A percentile compares a stretch with the other conserved stretches of the same genome.
These are phyloP conservation scores for Arthrobotrys conoides DNA, from an alignment of 2,329 filamentous ascomycete genomes.

Conservation along the genomic window DNA sequence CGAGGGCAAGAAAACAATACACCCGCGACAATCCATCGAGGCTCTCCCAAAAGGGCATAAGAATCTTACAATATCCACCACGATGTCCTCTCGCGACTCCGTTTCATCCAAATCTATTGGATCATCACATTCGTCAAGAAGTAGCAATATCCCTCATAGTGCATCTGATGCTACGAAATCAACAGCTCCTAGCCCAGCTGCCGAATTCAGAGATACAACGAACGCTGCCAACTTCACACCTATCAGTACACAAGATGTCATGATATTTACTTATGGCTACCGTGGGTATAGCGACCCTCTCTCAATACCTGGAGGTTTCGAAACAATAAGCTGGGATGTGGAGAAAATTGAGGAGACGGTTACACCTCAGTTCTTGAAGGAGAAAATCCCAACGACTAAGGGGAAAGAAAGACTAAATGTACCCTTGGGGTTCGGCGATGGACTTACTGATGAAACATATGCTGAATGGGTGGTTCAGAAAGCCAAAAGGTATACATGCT, in stretches of 20 bases:
- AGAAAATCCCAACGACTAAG: slow-evolving; percentile 76
- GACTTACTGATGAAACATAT: slow-evolving; percentile 79
- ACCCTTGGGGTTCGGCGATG: slow-evolving; percentile 77
- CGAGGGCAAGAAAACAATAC: slow-evolving; percentile 52
- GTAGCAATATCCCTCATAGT: slow-evolving; percentile 36
- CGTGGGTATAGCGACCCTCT: slow-evolving; percentile 51
- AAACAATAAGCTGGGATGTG: slow-evolving; percentile 75
- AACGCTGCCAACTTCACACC: slow-evolving; percentile 49
- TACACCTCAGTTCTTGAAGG: slow-evolving; percentile 77
- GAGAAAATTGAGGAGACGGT: slow-evolving; percentile 79
- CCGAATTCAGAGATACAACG: slow-evolving; percentile 49
- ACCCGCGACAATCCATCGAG: slow-evolving; percentile 39
- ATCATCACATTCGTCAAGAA: slow-evolving; percentile 50
- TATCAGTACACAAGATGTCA: slow-evolving; percentile 60
- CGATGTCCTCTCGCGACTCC: slow-evolving; percentile 50
- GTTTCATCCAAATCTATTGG: slow-evolving; percentile 55
- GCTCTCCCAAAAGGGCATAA: slow-evolving; percentile 31
- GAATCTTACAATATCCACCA: slow-evolving; percentile 37
- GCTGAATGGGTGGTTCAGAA: slow-evolving; percentile 81
- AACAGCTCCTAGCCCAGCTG: slow-evolving; percentile 21
- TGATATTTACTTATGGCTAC: slow-evolving; percentile 59
- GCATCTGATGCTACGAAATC: slow-evolving; percentile 32
- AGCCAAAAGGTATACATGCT: slow-evolving; percentile 69
- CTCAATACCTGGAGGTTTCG: slow-evolving; percentile 49
- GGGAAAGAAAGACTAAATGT: slow-evolving; percentile 71